These are phyloP conservation scores for Fraxinus pennsylvanica DNA, from an alignment of 257 asterid genomes.

Conservation along the genomic window DNA sequence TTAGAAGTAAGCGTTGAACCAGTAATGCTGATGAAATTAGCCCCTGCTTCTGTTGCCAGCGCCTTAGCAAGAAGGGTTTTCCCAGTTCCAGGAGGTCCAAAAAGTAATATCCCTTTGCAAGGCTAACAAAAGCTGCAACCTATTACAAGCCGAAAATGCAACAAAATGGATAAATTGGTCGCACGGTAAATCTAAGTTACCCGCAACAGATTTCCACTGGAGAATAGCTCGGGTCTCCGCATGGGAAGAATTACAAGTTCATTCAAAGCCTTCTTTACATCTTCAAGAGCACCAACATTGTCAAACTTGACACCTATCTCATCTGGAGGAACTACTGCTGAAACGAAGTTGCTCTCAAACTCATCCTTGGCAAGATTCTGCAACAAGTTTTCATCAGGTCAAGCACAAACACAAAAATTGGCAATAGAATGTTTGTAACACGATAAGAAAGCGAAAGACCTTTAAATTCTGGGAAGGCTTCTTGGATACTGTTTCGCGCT, in stretches of 20 bases:
- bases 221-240: slow-evolving; percentile 96
- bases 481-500: slow-evolving; percentile 68
- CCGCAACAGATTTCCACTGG: slow-evolving; percentile 90
- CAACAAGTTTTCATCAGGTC: slow-evolving; percentile 31
- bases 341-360: slow-evolving; percentile 90
- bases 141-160: slow-evolving; percentile 13
- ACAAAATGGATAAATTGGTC: slow-evolving; percentile 14
- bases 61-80: slow-evolving; percentile 98
- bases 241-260: slow-evolving; percentile 98
- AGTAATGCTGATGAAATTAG: slow-evolving; percentile 91
- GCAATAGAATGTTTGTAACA: neutral
- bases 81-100: slow-evolving; percentile 99
- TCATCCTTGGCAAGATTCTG: slow-evolving; percentile 97
- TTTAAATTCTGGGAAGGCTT: slow-evolving; percentile 83
- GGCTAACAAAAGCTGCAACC: slow-evolving; percentile 54
- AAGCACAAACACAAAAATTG: slow-evolving; percentile 14
- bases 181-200: slow-evolving; percentile 39
- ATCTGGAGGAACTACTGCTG: slow-evolving; percentile 95
- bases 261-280: slow-evolving; percentile 80
- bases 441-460: slow-evolving; percentile 45
- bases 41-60: slow-evolving; percentile 98
- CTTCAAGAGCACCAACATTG: slow-evolving; percentile 99
- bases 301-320: slow-evolving; percentile 96
- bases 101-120: slow-evolving; percentile 96
- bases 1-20: slow-evolving; percentile 98